Percentiles rank a stretch among this genome's conserved stretches.
phyloP scores from a whole-genome alignment of 495 filamentous ascomycete genomes.

The Penicillium lagena region DNA sequence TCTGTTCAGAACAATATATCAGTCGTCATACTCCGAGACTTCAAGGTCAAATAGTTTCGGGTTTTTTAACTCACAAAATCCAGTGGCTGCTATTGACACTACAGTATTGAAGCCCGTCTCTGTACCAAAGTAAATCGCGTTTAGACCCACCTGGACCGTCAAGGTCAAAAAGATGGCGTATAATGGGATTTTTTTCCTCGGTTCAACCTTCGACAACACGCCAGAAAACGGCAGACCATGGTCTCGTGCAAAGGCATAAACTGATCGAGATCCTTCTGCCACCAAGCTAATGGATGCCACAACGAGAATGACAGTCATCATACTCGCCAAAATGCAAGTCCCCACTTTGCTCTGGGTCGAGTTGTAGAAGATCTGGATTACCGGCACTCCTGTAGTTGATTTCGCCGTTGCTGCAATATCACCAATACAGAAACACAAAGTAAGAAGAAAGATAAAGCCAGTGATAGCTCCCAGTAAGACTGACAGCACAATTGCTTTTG shows the following conservation, averaged over 20 bases:
- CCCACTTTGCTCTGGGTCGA: slow-evolving; percentile 37
- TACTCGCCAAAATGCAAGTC: slow-evolving; percentile 33
- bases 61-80: slow-evolving; percentile 42
- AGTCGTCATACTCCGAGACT: too few relatives aligned
- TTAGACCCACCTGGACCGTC: slow-evolving; percentile 42
- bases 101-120: slow-evolving; percentile 48
- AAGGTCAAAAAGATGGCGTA: slow-evolving; percentile 36
- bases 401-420: slow-evolving; percentile 34
- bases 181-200: slow-evolving; percentile 32
- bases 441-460: slow-evolving; percentile 44
- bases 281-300: slow-evolving; percentile 34
- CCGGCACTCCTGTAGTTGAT: slow-evolving; percentile 38
- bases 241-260: slow-evolving; percentile 46
- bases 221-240: slow-evolving; percentile 42
- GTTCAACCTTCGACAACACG: slow-evolving; percentile 33
- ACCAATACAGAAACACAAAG: slow-evolving; percentile 45
- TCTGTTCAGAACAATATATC: slow-evolving; percentile 18
- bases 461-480: slow-evolving; percentile 41
- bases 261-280: slow-evolving; percentile 38
- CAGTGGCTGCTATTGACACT: slow-evolving; percentile 47
- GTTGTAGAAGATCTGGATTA: slow-evolving; percentile 46
- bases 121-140: slow-evolving; percentile 50
- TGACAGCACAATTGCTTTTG: slow-evolving; percentile 14
- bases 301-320: slow-evolving; percentile 37
- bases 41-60: slow-evolving; percentile 1